Evolutionary conservation across 352 stramenopile species (phyloP).

Genomic region (Pythium brassicae): DNA sequence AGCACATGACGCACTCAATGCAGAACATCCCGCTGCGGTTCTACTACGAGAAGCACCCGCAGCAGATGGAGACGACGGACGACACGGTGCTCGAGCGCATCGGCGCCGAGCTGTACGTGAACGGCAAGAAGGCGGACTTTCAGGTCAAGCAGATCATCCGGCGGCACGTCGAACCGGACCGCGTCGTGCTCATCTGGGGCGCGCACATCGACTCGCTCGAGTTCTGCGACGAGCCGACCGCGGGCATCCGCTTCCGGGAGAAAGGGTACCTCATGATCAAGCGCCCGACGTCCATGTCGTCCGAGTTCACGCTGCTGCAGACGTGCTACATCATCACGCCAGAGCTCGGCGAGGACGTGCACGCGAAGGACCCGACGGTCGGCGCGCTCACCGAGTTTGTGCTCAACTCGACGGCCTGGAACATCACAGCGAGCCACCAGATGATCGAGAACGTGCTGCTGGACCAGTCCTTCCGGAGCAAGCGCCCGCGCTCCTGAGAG

Average conservation of each 20-base stretch:
- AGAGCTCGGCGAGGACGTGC: slow-evolving; percentile 17
- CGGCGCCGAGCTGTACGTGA: slow-evolving; percentile 43
- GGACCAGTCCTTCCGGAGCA: slow-evolving; percentile 6
- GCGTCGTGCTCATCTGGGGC: slow-evolving; percentile 48
- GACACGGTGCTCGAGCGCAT: slow-evolving; percentile 63
- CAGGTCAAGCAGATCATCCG: slow-evolving; percentile 50
- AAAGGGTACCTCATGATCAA: slow-evolving; percentile 52
- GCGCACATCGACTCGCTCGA: slow-evolving; percentile 48
- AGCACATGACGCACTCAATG: slow-evolving; percentile 24
- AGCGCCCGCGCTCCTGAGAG: not conserved
- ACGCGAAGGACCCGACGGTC: slow-evolving; percentile 3
- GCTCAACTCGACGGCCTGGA: slow-evolving; percentile 9
- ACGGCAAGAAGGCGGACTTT: slow-evolving; percentile 44
- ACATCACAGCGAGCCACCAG: slow-evolving; percentile 10
- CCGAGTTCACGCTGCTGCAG: slow-evolving; percentile 38
- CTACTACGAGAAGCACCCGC: slow-evolving; percentile 41
- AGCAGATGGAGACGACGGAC: slow-evolving; percentile 20
- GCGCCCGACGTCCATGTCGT: slow-evolving; percentile 28
- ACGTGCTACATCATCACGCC: slow-evolving; percentile 59
- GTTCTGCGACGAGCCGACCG: slow-evolving; percentile 37
- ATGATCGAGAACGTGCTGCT: slow-evolving; percentile 15
- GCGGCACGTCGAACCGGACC: slow-evolving; percentile 36
- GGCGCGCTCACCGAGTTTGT: slow-evolving; percentile 12
- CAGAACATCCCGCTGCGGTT: slow-evolving; percentile 7
- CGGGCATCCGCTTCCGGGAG: slow-evolving; percentile 44